phyloP scores from a whole-genome alignment of 805 yeast genomes.

The Grigorovia yakushimaensis region DNA sequence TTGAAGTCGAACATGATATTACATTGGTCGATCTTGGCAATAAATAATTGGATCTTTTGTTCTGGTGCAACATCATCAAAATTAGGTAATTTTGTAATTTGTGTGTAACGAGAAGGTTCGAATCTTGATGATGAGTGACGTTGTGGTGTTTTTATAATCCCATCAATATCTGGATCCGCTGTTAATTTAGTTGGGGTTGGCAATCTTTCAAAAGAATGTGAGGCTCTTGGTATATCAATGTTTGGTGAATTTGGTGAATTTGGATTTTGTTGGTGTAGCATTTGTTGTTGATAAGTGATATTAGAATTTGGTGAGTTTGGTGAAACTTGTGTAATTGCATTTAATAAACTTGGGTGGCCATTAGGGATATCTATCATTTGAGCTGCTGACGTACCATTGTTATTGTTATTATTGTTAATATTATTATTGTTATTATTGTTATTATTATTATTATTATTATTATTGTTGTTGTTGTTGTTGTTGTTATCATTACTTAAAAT shows the following conservation, averaged over 20 bases:
- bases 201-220: constrained; percentile 47
- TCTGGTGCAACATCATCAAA: constrained; percentile 83
- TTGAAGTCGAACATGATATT: constrained; percentile 87
- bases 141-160: constrained; percentile 66
- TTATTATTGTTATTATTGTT: neutral
- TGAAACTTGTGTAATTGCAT: constrained; percentile 16
- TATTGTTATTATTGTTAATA: neutral
- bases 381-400: neutral
- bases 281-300: constrained; percentile 1
- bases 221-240: constrained; percentile 30
- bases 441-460: neutral
- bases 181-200: constrained; percentile 53
- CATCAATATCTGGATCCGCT: constrained; percentile 57
- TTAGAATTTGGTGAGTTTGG: constrained; percentile 9
- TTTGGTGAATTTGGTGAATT: constrained; percentile 16
- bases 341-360: constrained; percentile 20
- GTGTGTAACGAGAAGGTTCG: constrained; percentile 62
- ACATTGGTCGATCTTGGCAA: constrained; percentile 89
- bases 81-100: constrained; percentile 66
- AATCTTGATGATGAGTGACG: constrained; percentile 89
- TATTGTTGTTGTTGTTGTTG: neutral
- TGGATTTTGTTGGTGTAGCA: constrained; percentile 6
- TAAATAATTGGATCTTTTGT: constrained; percentile 62
- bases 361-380: constrained; percentile 2
- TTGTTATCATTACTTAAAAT: neutral